phyloP scores from a whole-genome alignment of 2,329 filamentous ascomycete genomes.

The Ilyonectria robusta region DNA sequence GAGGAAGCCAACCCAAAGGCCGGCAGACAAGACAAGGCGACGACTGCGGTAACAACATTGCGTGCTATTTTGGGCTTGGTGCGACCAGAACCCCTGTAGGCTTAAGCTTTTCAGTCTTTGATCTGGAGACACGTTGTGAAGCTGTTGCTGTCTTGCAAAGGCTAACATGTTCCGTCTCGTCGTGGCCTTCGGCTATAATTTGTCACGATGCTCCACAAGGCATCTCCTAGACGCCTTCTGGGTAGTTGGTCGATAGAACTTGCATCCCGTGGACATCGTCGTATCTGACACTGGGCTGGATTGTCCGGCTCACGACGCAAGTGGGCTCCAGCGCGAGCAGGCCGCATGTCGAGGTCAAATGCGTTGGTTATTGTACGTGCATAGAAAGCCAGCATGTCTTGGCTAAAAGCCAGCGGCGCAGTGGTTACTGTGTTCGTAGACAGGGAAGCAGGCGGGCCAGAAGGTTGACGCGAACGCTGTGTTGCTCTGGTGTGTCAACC shows the following conservation, averaged over 20 bases:
- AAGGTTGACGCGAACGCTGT: not conserved
- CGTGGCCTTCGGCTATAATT: not conserved
- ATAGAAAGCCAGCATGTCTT: not conserved
- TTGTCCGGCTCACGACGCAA: not conserved
- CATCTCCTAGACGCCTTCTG: not conserved
- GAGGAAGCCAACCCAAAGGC: not conserved
- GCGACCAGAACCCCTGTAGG: conserved; percentile 7
- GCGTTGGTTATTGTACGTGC: not conserved
- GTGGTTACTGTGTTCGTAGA: not conserved
- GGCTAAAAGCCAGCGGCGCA: not conserved
- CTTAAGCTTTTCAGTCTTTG: conserved; percentile 9
- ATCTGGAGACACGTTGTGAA: conserved; percentile 4
- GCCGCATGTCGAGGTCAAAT: not conserved
- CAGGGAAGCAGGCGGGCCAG: not conserved
- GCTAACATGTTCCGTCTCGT: conserved; percentile 1
- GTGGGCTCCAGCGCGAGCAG: not conserved
- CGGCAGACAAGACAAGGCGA: not conserved
- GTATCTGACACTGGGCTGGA: not conserved
- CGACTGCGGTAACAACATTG: conserved; percentile 2
- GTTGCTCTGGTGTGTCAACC: conserved; percentile 13
- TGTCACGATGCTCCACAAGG: conserved; percentile 1
- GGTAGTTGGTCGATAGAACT: not conserved
- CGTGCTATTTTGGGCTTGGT: conserved; percentile 18
- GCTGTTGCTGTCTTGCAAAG: not conserved
- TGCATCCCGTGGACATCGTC: conserved; percentile 3